Conservation (phyloP, 305 asterid species). For the Fraxinus xanthoxyloides region DNA sequence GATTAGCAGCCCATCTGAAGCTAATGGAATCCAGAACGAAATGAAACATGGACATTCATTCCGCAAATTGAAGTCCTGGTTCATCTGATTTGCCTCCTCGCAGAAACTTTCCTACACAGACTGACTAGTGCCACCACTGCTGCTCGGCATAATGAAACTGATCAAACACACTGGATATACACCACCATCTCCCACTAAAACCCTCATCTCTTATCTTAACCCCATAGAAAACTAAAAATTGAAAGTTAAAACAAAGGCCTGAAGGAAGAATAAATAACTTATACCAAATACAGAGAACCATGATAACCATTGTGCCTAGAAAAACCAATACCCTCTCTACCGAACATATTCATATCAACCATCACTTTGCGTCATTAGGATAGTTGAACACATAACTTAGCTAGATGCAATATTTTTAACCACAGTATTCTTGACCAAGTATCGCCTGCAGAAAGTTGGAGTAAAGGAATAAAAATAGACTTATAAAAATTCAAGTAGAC, state of each 20-base stretch:
- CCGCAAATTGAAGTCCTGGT: conserved; percentile 34
- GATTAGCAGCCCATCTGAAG: conserved; percentile 58
- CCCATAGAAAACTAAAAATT: neutral
- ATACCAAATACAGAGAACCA: neutral
- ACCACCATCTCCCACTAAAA: neutral
- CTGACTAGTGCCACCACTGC: conserved; percentile 25
- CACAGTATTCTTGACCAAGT: conserved; percentile 36
- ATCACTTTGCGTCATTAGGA: conserved; percentile 23
- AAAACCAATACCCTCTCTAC: conserved; percentile 24
- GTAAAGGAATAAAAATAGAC: conserved; percentile 42
- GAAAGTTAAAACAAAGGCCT: neutral
- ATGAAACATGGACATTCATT: conserved; percentile 46
- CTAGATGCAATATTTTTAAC: conserved; percentile 34
- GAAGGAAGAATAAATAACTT: conserved; percentile 3
- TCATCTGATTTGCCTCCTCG: conserved; percentile 48
- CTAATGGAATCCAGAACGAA: conserved; percentile 53
- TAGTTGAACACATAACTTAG: conserved; percentile 18
- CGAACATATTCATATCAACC: conserved; percentile 20
- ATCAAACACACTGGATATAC: neutral
- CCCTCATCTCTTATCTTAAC: conserved; percentile 10
- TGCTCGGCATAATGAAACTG: conserved; percentile 21
- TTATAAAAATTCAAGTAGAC: conserved; percentile 44
- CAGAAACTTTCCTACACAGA: conserved; percentile 27
- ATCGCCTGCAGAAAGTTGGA: conserved; percentile 40
- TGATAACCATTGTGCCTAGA: conserved; percentile 8